Conservation (phyloP, 2,329 filamentous ascomycete genomes). For the Aspergillus caelatus region DNA sequence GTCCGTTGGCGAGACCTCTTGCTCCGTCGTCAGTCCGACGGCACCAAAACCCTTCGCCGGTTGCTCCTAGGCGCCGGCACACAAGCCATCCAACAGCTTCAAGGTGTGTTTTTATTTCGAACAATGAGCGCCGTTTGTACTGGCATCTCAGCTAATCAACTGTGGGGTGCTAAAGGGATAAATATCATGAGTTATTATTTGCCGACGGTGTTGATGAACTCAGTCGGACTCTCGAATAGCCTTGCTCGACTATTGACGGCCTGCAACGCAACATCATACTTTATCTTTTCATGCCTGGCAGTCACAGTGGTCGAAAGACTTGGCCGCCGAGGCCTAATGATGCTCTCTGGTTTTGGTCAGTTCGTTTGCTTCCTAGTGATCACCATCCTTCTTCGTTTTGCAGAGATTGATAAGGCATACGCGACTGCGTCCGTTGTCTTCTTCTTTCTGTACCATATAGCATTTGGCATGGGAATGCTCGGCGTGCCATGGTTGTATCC, state of each 20-base stretch:
- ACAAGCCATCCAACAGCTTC: constrained; percentile 55
- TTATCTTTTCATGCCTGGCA: constrained; percentile 43
- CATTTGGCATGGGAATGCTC: background rate
- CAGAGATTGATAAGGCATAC: background rate
- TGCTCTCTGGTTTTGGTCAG: background rate
- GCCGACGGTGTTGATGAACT: constrained; percentile 43
- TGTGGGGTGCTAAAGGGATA: constrained; percentile 59
- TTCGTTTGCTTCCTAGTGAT: background rate
- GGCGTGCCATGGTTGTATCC: background rate
- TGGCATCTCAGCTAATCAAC: too few relatives aligned
- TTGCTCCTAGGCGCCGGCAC: constrained; percentile 58
- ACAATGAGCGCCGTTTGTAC: constrained; percentile 31
- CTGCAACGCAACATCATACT: constrained; percentile 55
- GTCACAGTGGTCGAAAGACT: background rate
- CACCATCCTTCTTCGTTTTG: background rate
- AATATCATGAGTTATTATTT: constrained; percentile 32
- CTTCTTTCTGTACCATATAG: background rate
- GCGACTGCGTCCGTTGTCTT: background rate
- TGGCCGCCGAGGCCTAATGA: background rate
- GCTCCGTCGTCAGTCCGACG: constrained; percentile 3
- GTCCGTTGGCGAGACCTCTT: background rate
- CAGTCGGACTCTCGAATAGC: constrained; percentile 56
- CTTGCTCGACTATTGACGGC: constrained; percentile 59
- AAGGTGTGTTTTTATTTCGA: constrained; percentile 29
- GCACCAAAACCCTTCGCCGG: constrained; percentile 54